phyloP scores from a whole-genome alignment of 1,284 basidiomycete genomes.

The Entoloma clypeatum region DNA sequence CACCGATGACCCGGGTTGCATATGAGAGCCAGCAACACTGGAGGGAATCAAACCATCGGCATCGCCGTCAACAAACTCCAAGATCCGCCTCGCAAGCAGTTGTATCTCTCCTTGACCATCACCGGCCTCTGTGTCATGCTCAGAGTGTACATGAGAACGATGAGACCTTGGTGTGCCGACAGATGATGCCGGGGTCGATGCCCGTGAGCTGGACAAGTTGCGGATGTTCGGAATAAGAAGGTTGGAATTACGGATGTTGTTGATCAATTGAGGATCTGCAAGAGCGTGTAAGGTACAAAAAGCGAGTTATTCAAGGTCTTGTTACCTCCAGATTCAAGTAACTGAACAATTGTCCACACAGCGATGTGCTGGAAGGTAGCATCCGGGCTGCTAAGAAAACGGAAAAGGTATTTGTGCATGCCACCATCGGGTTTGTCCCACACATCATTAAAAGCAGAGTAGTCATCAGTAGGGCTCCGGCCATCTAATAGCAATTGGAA shows the following conservation, averaged over 20 bases:
- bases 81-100: slow-evolving; percentile 75
- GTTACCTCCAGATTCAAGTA: slow-evolving; percentile 89
- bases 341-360: slow-evolving; percentile 97
- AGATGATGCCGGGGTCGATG: slow-evolving; percentile 69
- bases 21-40: slow-evolving; percentile 59
- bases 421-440: slow-evolving; percentile 99
- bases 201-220: slow-evolving; percentile 71
- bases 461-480: slow-evolving; percentile 84
- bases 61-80: slow-evolving; percentile 81
- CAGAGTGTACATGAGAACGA: slow-evolving; percentile 62
- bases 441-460: slow-evolving; percentile 95
- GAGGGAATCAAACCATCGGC: slow-evolving; percentile 54
- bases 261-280: slow-evolving; percentile 82
- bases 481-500: slow-evolving; percentile 69
- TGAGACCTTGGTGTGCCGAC: slow-evolving; percentile 73
- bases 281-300: slow-evolving; percentile 7
- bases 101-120: slow-evolving; percentile 88
- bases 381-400: slow-evolving; percentile 92
- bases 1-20: slow-evolving; percentile 60
- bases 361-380: slow-evolving; percentile 99
- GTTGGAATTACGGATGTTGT: slow-evolving; percentile 81
- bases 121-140: slow-evolving; percentile 78
- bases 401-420: slow-evolving; percentile 91
- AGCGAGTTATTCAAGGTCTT: not conserved
- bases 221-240: slow-evolving; percentile 83